phyloP scores from a whole-genome alignment of 169 alveolate species.

The Eimeria necatrix region DNA sequence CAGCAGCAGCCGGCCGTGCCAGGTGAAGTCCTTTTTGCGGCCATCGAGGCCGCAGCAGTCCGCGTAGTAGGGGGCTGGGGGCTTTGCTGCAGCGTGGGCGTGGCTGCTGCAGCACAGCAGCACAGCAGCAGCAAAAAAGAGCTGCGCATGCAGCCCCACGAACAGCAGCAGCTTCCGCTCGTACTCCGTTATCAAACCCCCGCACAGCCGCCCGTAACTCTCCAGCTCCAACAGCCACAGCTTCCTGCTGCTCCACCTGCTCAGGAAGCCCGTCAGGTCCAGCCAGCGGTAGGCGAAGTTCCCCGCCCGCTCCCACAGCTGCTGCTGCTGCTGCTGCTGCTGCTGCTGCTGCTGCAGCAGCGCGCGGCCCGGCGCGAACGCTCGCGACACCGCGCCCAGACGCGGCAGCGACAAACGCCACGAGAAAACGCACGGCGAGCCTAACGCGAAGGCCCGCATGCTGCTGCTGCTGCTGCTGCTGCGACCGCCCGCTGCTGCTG shows the following conservation, averaged over 20 bases:
- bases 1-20: constrained; percentile 90
- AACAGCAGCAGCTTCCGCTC: constrained; percentile 85
- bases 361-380: not conserved
- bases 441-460: not conserved
- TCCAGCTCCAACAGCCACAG: constrained; percentile 86
- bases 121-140: constrained; percentile 79
- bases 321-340: not conserved
- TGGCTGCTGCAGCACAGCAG: constrained; percentile 82
- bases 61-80: constrained; percentile 85
- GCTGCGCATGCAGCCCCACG: constrained; percentile 82
- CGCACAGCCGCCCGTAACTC: constrained; percentile 81
- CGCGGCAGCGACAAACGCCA: not conserved
- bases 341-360: constrained; percentile 16
- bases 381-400: not conserved
- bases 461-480: not conserved
- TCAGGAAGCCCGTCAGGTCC: constrained; percentile 86
- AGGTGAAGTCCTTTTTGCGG: constrained; percentile 89
- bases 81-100: constrained; percentile 84
- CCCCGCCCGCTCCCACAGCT: not conserved
- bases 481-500: not conserved
- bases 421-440: not conserved
- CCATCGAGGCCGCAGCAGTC: constrained; percentile 84
- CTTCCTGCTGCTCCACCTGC: constrained; percentile 85
- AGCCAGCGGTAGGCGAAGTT: constrained; percentile 83
- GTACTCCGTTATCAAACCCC: constrained; percentile 84